Conservation (phyloP, 2,329 filamentous ascomycete species). For the Monosporascus sp. region DNA sequence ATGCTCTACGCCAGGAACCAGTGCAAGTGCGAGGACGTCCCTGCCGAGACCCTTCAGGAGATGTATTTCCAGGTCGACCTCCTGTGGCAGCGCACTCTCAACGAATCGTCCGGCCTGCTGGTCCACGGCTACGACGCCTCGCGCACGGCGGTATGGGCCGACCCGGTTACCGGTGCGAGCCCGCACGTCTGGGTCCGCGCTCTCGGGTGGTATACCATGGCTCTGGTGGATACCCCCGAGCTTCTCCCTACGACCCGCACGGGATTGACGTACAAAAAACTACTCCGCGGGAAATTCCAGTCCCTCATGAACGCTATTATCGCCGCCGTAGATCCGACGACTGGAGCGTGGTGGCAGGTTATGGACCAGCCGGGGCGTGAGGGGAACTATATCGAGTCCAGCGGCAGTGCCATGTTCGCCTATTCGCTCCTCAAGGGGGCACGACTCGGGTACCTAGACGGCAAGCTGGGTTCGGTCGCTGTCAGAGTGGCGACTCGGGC, state of each 20-base stretch:
- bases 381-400: conserved; percentile 33
- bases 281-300: conserved; percentile 15
- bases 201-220: conserved; percentile 32
- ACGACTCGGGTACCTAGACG: conserved; percentile 27
- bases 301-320: conserved; percentile 18
- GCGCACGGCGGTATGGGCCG: conserved; percentile 27
- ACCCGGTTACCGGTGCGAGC: conserved; percentile 27
- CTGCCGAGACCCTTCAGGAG: conserved; percentile 15
- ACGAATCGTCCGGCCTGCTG: conserved; percentile 22
- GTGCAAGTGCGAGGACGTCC: background rate
- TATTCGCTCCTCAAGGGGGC: conserved; percentile 31
- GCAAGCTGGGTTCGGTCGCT: conserved; percentile 1
- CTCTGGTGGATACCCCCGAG: conserved; percentile 30
- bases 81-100: conserved; percentile 19
- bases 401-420: conserved; percentile 30
- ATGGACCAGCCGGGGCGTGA: conserved; percentile 18
- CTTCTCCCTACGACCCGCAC: conserved; percentile 7
- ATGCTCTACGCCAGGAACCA: conserved; percentile 22
- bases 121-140: conserved; percentile 31
- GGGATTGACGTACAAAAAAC: background rate
- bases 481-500: conserved; percentile 9
- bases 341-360: conserved; percentile 34
- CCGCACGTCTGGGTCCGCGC: conserved; percentile 33
- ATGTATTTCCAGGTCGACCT: conserved; percentile 23
- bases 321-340: conserved; percentile 18